Evolutionary conservation across 768 basidiomycete species (phyloP).

Genomic region (Termitomyces sp.): DNA sequence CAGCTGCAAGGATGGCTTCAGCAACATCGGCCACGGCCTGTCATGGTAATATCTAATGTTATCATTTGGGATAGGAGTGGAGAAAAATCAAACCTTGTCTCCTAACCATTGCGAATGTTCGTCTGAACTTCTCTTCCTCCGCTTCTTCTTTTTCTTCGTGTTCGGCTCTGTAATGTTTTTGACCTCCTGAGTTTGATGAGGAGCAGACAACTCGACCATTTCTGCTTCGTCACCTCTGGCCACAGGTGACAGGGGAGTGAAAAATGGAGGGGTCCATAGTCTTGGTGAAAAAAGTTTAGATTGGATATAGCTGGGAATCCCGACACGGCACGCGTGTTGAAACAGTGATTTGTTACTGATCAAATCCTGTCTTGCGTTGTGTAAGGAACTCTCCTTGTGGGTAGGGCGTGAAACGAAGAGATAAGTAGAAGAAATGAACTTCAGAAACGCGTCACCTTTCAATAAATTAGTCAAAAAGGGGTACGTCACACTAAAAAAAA

Average conservation of each 20-base stretch:
- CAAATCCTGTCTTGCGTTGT: conserved; percentile 57
- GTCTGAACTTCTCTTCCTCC: conserved; percentile 29
- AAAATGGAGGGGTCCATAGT: conserved; percentile 56
- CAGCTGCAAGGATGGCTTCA: conserved; percentile 82
- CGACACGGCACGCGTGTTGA: conserved; percentile 45
- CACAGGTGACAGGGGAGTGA: conserved; percentile 10
- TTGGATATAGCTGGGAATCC: conserved; percentile 70
- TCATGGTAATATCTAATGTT: not conserved
- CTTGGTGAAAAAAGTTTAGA: conserved; percentile 64
- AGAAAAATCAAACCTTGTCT: conserved; percentile 56
- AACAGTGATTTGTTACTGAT: conserved; percentile 72
- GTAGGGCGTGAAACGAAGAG: conserved; percentile 66
- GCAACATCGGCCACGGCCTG: conserved; percentile 81
- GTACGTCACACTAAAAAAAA: not conserved
- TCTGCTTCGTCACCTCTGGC: not conserved
- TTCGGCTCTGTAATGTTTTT: not conserved
- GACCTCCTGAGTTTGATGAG: not conserved
- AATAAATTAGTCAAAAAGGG: conserved; percentile 4
- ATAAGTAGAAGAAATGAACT: conserved; percentile 70
- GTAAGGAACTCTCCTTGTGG: conserved; percentile 61
- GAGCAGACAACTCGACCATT: not conserved
- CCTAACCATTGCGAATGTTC: conserved; percentile 49
- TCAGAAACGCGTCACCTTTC: conserved; percentile 78
- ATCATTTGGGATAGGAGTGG: not conserved
- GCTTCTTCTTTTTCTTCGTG: conserved; percentile 24